These are phyloP conservation scores for Rhizoclosmatium hyalinum DNA, from an alignment of 371 early-diverging fungal genomes.

Conservation along the genomic window DNA sequence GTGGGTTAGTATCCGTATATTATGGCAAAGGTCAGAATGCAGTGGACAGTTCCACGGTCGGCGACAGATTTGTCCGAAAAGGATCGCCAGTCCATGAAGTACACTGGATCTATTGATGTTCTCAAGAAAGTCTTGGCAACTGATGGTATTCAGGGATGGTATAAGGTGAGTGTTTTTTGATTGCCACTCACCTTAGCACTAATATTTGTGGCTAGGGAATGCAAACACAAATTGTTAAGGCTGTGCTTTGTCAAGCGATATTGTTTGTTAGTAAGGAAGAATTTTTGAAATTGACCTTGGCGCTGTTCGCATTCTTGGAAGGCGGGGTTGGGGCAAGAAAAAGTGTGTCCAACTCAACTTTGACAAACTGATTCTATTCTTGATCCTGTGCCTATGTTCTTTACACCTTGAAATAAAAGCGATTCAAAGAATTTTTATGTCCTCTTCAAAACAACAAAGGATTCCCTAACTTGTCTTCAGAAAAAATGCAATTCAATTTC, in stretches of 20 bases:
- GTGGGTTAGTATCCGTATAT: constrained; percentile 89
- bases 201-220: constrained; percentile 65
- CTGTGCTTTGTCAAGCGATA: constrained; percentile 93
- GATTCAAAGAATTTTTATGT: background rate
- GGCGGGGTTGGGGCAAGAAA: background rate
- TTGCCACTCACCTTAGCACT: constrained; percentile 41
- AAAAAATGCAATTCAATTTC: no score
- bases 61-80: constrained; percentile 59
- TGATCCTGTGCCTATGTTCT: background rate
- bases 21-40: constrained; percentile 93
- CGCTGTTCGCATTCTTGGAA: constrained; percentile 37
- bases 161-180: constrained; percentile 69
- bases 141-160: constrained; percentile 92
- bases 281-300: constrained; percentile 53
- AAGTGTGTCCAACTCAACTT: background rate
- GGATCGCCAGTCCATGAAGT: constrained; percentile 60
- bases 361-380: background rate
- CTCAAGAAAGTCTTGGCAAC: constrained; percentile 75
- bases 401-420: background rate
- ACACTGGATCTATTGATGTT: constrained; percentile 88
- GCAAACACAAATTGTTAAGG: constrained; percentile 95
- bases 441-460: no score
- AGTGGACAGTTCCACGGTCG: constrained; percentile 84
- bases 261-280: constrained; percentile 94
- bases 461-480: no score